phyloP scores from a whole-genome alignment of 805 yeast genomes.

The Saccharomyces mikatae region DNA sequence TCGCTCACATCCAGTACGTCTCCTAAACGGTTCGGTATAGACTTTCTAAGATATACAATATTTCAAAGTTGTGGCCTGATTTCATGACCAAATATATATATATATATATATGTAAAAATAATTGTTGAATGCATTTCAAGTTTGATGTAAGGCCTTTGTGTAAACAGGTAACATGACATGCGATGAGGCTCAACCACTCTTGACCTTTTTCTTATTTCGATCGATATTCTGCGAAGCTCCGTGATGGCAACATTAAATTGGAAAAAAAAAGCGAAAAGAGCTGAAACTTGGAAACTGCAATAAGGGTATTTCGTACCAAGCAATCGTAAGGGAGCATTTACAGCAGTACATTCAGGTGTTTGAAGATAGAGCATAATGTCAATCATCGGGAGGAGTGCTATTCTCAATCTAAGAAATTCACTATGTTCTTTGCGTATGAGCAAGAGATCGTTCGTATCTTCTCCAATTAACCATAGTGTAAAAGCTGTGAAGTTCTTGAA shows the following conservation, averaged over 20 bases:
- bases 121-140: too few relatives aligned
- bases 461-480: conserved; percentile 8
- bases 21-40: conserved; percentile 43
- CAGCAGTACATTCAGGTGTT: not conserved
- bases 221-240: not conserved
- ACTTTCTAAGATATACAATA: conserved; percentile 43
- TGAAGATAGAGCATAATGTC: not conserved
- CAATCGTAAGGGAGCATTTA: not conserved
- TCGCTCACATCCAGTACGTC: conserved; percentile 33
- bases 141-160: not conserved
- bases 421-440: not conserved
- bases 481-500: conserved; percentile 28
- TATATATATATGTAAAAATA: too few relatives aligned
- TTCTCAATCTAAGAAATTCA: not conserved
- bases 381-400: not conserved
- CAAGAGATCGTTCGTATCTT: conserved; percentile 8
- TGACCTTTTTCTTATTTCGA: not conserved
- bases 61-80: conserved; percentile 44
- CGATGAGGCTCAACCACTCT: not conserved
- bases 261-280: not conserved
- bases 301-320: not conserved
- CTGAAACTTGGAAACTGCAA: not conserved
- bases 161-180: not conserved
- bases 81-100: not conserved
- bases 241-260: not conserved